phyloP scores from a whole-genome alignment of 2,329 filamentous ascomycete genomes.

The Epichloe gansuensis region DNA sequence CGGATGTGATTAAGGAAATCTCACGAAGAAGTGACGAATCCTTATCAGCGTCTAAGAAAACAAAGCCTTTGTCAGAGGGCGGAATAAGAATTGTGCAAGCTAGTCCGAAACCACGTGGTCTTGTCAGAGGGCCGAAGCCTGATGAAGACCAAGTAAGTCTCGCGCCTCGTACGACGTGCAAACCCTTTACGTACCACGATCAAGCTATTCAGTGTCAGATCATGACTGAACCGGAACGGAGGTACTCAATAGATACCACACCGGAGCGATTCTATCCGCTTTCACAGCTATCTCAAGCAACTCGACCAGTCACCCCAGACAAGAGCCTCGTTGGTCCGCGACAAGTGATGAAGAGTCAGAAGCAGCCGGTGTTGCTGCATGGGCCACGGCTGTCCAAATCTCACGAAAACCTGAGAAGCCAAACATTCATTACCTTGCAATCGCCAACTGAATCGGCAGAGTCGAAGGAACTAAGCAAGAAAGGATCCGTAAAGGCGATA shows the following conservation, averaged over 20 bases:
- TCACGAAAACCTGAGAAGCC: constrained; percentile 5
- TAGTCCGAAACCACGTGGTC: background rate
- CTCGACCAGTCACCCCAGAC: background rate
- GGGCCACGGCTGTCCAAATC: constrained; percentile 7
- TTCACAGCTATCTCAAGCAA: background rate
- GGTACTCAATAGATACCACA: constrained; percentile 10
- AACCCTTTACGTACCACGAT: background rate
- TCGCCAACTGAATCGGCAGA: constrained; percentile 8
- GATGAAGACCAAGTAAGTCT: background rate
- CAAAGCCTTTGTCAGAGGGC: background rate
- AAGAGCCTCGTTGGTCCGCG: background rate
- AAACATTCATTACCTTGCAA: constrained; percentile 1
- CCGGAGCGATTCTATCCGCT: constrained; percentile 16
- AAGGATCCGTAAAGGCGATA: constrained; percentile 34
- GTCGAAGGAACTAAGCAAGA: constrained; percentile 14
- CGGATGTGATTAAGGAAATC: too few species aligned
- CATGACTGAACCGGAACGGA: background rate
- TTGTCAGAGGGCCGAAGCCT: background rate
- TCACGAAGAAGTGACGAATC: background rate
- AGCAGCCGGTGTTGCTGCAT: constrained; percentile 5
- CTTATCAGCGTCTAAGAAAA: background rate
- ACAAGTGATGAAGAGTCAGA: background rate
- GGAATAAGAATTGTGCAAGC: constrained; percentile 4
- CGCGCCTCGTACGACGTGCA: background rate
- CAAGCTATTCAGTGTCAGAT: constrained; percentile 5